These are phyloP conservation scores for Vitis cinerea DNA, from an alignment of 164 flowering plant species.

Conservation along the genomic window DNA sequence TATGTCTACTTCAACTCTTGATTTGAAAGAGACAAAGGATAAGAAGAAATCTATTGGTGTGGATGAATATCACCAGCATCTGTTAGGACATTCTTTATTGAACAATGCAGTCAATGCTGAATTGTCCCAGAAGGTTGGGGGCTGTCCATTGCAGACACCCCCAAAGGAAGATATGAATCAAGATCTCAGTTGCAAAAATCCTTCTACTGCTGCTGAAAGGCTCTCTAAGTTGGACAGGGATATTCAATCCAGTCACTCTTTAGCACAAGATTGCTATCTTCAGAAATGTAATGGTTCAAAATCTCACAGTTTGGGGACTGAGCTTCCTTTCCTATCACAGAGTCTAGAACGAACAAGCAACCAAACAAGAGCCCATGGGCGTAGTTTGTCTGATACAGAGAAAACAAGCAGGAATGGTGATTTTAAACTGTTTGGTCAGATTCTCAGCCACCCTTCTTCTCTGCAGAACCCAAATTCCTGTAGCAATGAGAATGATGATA, in stretches of 20 bases:
- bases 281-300: slow-evolving; percentile 41
- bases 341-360: slow-evolving; percentile 23
- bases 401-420: slow-evolving; percentile 54
- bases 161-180: slow-evolving; percentile 38
- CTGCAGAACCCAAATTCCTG: slow-evolving; percentile 29
- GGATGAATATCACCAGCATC: slow-evolving; percentile 20
- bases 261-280: slow-evolving; percentile 28
- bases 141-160: slow-evolving; percentile 41
- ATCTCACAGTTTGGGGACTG: slow-evolving; percentile 22
- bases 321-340: slow-evolving; percentile 27
- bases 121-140: slow-evolving; percentile 35
- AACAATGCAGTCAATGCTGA: slow-evolving; percentile 16
- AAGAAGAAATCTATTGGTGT: slow-evolving; percentile 15
- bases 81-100: slow-evolving; percentile 13
- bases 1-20: slow-evolving; percentile 19
- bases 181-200: slow-evolving; percentile 21
- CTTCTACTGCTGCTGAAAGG: slow-evolving; percentile 21
- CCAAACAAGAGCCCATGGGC: slow-evolving; percentile 25
- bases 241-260: slow-evolving; percentile 11
- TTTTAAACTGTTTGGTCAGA: slow-evolving; percentile 83
- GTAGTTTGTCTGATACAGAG: slow-evolving; percentile 43
- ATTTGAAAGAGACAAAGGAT: slow-evolving; percentile 20
- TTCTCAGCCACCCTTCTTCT: slow-evolving; percentile 51
- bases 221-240: slow-evolving; percentile 22
- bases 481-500: slow-evolving; percentile 24